Evolutionary conservation across 2,329 filamentous ascomycete species (phyloP), one percentile per base, ranked within the genome.

Genomic region (Pseudocercospora pini-densiflorae): DNA sequence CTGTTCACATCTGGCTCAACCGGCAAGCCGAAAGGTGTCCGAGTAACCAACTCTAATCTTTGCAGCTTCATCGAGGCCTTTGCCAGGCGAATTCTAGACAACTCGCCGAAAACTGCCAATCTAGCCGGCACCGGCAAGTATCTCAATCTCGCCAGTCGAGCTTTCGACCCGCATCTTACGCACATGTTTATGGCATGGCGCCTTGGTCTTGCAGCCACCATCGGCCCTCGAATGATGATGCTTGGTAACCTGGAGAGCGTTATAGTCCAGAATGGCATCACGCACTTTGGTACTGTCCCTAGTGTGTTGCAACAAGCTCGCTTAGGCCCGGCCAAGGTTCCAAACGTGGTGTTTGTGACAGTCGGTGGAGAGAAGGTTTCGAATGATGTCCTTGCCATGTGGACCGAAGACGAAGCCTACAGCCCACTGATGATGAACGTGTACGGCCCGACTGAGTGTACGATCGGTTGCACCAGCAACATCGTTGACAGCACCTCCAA

Each of bases 131-230:
- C 31, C 31, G 59, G 59, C 23, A 61, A 61, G 43, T 61, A 61
- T 29, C 36, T 61, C 19, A 61, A 61, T 29, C 43, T 61, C 4
- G 59, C 59, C 21, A 61, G 59, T 24, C 36, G 59, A 14, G 36
- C 59, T 12, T 61, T 61, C 33, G 59, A 61, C 24, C 59, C 59
- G 2, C 59, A 61, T 33, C 27, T 61, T 14, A 61, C 59, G 24
- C 59, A 61, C 7, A 61, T 61, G 59, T 61, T 61, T 43, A 49
- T 49, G 59, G 59, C 59, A 12, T 61, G 59, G 59, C 59, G 59
- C 40, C 43, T 61, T 12, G 59, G 59, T 24, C n/a, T 61, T 14
- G 59, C 59, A 49, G 59, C 59, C 7, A 61, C 59, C 21, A 61
- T 61, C 24, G 59, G 29, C 1, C 29, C 29, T 31, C 29, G 29